Conservation (phyloP, 1,284 basidiomycete genomes). For the Leucoagaricus sp. region DNA sequence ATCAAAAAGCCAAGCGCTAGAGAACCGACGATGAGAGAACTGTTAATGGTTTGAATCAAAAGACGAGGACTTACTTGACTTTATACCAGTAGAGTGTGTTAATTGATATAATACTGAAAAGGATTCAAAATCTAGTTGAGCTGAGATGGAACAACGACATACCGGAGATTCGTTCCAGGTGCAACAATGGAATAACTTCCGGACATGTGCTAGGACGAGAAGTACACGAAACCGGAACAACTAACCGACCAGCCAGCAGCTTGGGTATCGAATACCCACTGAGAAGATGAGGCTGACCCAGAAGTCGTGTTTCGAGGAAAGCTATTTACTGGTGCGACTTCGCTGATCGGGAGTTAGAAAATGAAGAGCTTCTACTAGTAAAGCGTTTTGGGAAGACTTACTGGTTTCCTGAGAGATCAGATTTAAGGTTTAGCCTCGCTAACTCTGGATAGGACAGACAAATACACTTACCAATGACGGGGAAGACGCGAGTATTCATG, state of each 20-base stretch:
- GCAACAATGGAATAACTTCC: slow-evolving; percentile 51
- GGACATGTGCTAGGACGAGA: slow-evolving; percentile 36
- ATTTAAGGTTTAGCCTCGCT: background rate
- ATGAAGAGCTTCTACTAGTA: background rate
- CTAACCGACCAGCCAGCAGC: slow-evolving; percentile 47
- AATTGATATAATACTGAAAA: slow-evolving; percentile 49
- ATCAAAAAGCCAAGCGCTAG: slow-evolving; percentile 55
- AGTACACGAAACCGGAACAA: background rate
- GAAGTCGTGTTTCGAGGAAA: slow-evolving; percentile 48
- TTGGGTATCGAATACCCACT: slow-evolving; percentile 54
- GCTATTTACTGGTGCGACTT: slow-evolving; percentile 47
- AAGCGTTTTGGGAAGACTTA: slow-evolving; percentile 25
- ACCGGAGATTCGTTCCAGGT: slow-evolving; percentile 47
- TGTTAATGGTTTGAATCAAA: background rate
- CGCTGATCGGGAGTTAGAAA: slow-evolving; percentile 31
- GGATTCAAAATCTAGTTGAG: background rate
- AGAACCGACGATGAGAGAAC: too few relatives aligned
- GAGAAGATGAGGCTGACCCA: slow-evolving; percentile 28
- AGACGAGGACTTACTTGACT: slow-evolving; percentile 35
- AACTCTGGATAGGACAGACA: background rate
- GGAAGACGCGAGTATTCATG: slow-evolving; percentile 42
- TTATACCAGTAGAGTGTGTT: slow-evolving; percentile 64
- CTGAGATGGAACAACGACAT: background rate
- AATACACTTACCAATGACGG: slow-evolving; percentile 41
- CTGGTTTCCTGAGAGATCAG: slow-evolving; percentile 51